Evolutionary conservation across 768 basidiomycete genomes (phyloP).

Genomic region (Sporobolomyces phaffii): DNA sequence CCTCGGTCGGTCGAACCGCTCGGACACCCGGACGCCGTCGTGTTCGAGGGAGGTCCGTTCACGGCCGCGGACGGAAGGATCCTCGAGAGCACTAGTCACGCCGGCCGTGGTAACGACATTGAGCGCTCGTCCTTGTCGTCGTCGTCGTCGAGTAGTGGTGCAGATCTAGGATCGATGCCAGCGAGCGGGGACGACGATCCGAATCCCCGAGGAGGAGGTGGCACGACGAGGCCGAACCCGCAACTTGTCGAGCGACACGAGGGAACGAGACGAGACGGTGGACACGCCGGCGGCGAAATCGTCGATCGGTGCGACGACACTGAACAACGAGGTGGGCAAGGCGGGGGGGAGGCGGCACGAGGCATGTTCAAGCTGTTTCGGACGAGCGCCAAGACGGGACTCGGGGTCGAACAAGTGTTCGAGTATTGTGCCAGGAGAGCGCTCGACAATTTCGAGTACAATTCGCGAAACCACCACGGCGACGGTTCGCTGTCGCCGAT

Average conservation of each 20-base stretch:
- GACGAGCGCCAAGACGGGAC: constrained; percentile 23
- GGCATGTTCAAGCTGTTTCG: constrained; percentile 9
- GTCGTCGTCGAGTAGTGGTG: no score
- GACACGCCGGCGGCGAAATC: no score
- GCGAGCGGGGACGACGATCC: no score
- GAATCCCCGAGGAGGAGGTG: no score
- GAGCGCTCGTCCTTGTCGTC: no score
- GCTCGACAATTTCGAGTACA: constrained; percentile 2
- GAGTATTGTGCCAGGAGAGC: constrained; percentile 6
- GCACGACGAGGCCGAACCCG: no score
- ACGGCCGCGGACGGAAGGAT: background rate
- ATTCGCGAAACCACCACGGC: background rate
- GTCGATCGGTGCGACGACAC: no score
- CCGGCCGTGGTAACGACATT: no score
- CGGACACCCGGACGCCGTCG: constrained; percentile 6
- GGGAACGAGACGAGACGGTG: no score
- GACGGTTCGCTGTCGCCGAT: background rate
- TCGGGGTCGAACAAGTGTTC: constrained; percentile 25
- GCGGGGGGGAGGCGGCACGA: background rate
- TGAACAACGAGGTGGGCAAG: background rate
- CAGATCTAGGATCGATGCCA: no score
- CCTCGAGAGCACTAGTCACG: no score
- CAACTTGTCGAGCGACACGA: no score
- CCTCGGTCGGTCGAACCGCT: background rate
- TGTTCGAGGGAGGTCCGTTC: constrained; percentile 1